Evolutionary conservation across 495 filamentous ascomycete species (phyloP), one percentile per base, ranked within the genome.

Genomic region (Thermothielavioides terrestris): DNA sequence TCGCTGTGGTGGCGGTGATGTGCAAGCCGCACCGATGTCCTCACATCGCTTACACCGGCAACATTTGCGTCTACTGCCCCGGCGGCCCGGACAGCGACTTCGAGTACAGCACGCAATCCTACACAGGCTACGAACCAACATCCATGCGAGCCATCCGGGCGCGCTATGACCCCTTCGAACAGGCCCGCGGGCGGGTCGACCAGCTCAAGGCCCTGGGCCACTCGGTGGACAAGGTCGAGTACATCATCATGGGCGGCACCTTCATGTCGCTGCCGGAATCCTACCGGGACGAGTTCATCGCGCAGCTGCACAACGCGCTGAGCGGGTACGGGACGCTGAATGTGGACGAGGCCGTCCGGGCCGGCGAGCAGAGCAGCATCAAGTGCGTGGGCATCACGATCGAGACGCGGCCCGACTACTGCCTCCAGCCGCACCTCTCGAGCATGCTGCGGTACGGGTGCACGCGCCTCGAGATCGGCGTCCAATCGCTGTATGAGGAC

Each of bases 371-470:
- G 86, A 94, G 84, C 60, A 90, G 85, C 58, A 84, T 88, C 57
- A 98, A 98, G 62, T 98, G 92, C 59, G 91, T 98, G 7, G 92
- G 92, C 53, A 98, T 98, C 57, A 98, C 92, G 1, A 98, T 98
- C 56, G 92, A 98, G 67, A 98, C 92, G 4, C 75, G 92, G 9
- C 92, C 92, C 0, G 92, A 98, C 64, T 98, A 98, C 67, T 98
- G 92, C 60, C 69, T 97, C 41, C 89, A 94, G 50, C 83, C 83
- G 9, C 92, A 98, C 70, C 73, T 98, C 30, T 87, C 83, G 48
- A 84, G 81, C 62, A 98, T 98, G 92, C 79, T 98, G 25, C 81
- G 89, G 6, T 98, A 98, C 67, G 92, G 92, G 7, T 98, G 92
- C 66, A 98, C 92, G 1, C 80, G 92, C 26, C 70, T 98, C 46